Percentiles rank a stretch among this genome's conserved stretches.
Conservation (phyloP, 805 yeast genomes). For the Ascoidea tarda region DNA sequence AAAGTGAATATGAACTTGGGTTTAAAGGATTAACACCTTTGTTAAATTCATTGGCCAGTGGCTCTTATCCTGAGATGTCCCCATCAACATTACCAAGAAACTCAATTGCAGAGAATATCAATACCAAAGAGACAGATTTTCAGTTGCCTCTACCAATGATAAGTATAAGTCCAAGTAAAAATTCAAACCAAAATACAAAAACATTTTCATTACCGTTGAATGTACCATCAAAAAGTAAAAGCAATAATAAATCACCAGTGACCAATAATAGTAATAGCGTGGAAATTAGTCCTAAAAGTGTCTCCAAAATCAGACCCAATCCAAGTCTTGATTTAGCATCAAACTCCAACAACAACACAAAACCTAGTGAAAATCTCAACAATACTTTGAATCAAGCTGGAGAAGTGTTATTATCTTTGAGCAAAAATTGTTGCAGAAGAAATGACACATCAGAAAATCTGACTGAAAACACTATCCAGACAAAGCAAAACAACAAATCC, state of each 20-base stretch:
- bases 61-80: background rate
- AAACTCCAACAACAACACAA: no score
- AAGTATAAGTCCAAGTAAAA: background rate
- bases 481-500: no score
- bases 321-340: background rate
- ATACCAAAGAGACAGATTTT: background rate
- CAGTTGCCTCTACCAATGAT: background rate
- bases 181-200: background rate
- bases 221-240: background rate
- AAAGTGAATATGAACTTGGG: background rate
- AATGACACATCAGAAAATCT: no score
- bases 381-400: background rate
- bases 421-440: background rate
- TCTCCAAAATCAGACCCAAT: background rate
- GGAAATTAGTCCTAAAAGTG: background rate
- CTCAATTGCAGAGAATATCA: background rate
- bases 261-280: no score
- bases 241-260: background rate
- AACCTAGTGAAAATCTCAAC: no score
- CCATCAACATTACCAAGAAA: slow-evolving; percentile 8
- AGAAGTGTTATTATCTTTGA: background rate
- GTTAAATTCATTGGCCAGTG: background rate
- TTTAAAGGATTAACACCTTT: background rate
- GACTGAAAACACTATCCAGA: no score
- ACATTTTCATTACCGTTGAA: background rate